Conservation (phyloP, 306 rosid genomes). For the Pyrus betulifolia region DNA sequence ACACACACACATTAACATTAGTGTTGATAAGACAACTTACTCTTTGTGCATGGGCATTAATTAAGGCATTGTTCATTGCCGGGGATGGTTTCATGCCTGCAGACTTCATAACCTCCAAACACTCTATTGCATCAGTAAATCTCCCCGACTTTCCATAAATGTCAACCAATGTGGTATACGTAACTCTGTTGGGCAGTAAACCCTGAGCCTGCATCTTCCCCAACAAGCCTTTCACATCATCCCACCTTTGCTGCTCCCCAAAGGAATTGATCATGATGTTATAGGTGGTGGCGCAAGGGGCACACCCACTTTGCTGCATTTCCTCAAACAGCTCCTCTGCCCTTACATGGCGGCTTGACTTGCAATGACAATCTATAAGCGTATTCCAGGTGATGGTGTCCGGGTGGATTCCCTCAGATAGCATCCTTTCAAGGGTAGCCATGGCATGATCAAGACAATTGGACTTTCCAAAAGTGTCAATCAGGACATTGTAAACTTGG, state of each 20-base stretch:
- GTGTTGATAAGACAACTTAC: constrained; percentile 31
- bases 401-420: constrained; percentile 63
- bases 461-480: constrained; percentile 80
- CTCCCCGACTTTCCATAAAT: constrained; percentile 79
- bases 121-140: constrained; percentile 69
- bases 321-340: constrained; percentile 74
- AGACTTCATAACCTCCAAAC: constrained; percentile 78
- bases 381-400: constrained; percentile 90
- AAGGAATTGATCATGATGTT: constrained; percentile 77
- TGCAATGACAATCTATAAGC: constrained; percentile 68
- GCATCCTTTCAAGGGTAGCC: constrained; percentile 69
- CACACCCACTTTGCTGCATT: constrained; percentile 67
- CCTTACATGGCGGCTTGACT: constrained; percentile 49
- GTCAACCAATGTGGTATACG: constrained; percentile 78
- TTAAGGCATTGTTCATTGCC: constrained; percentile 83
- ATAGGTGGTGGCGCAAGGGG: constrained; percentile 61
- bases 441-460: constrained; percentile 79
- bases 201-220: constrained; percentile 78
- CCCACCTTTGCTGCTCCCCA: constrained; percentile 84
- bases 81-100: constrained; percentile 72
- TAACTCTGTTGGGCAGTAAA: constrained; percentile 69
- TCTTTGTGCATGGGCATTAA: constrained; percentile 88
- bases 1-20: not conserved
- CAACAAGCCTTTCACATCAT: constrained; percentile 53
- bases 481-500: constrained; percentile 94